Percentiles rank a stretch among this genome's conserved stretches.
phyloP scores from a whole-genome alignment of 306 rosid species.

The Cicer cuneatum region DNA sequence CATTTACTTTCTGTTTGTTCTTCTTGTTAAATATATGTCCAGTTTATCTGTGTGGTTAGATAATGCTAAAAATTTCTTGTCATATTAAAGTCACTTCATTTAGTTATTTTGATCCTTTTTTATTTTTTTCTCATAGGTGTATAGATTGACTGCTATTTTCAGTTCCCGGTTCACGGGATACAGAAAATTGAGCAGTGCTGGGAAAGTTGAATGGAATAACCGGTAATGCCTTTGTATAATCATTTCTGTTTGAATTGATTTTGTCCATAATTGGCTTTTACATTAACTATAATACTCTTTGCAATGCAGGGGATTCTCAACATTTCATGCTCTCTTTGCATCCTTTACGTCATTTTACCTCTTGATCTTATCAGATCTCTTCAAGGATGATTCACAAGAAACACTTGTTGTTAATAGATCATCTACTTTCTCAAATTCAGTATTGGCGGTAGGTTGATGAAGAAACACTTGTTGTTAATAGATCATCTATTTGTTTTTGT shows the following conservation, averaged over 20 bases:
- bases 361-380: conserved; percentile 65
- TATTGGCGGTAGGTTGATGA: conserved; percentile 70
- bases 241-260: conserved; percentile 32
- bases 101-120: conserved; percentile 31
- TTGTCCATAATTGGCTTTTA: conserved; percentile 36
- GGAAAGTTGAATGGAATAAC: conserved; percentile 88
- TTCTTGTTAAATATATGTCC: conserved; percentile 20
- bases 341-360: conserved; percentile 73
- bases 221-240: conserved; percentile 59
- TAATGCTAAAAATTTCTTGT: background rate
- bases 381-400: conserved; percentile 54
- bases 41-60: conserved; percentile 17
- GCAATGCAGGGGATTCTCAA: conserved; percentile 84
- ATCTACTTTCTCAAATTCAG: conserved; percentile 73
- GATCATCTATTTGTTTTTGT: conserved; percentile 70
- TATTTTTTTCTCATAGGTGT: conserved; percentile 66
- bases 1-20: conserved; percentile 25
- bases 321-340: conserved; percentile 81
- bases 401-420: conserved; percentile 63
- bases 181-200: conserved; percentile 55
- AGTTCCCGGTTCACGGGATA: conserved; percentile 64
- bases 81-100: conserved; percentile 6
- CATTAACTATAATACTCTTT: conserved; percentile 29
- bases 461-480: conserved; percentile 53
- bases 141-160: conserved; percentile 61